Evolutionary conservation across 129 eudicot genomes (phyloP).

Genomic region (Centrapalus pauciflorus): DNA sequence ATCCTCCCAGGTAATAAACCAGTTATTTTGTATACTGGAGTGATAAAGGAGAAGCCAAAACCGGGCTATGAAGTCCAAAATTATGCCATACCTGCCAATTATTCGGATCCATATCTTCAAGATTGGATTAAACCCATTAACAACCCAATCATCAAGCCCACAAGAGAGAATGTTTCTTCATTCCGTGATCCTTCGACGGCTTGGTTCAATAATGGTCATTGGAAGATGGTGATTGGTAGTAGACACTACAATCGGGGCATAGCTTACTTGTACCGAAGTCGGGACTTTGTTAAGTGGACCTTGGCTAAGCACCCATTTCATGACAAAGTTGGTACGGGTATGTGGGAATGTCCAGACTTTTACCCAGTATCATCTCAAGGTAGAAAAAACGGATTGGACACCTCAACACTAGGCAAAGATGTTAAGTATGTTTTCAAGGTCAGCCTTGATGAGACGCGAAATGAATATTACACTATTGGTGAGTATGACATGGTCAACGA

Average conservation of each 20-base stretch:
- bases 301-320: conserved; percentile 53
- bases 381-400: conserved; percentile 40
- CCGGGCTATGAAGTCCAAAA: conserved; percentile 54
- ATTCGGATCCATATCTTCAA: conserved; percentile 59
- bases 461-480: conserved; percentile 69
- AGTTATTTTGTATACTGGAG: conserved; percentile 68
- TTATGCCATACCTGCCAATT: conserved; percentile 61
- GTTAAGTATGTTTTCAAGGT: conserved; percentile 63
- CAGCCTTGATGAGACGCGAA: conserved; percentile 58
- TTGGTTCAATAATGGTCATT: conserved; percentile 53
- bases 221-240: conserved; percentile 58
- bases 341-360: conserved; percentile 91
- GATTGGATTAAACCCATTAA: conserved; percentile 67
- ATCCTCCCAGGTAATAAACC: conserved; percentile 64
- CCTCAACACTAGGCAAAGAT: conserved; percentile 21
- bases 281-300: conserved; percentile 55
- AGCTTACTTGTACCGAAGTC: conserved; percentile 50
- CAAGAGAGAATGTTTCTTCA: conserved; percentile 23
- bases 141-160: conserved; percentile 57
- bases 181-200: conserved; percentile 94
- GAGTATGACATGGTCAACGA: conserved; percentile 36
- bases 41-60: conserved; percentile 19
- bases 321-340: conserved; percentile 38
- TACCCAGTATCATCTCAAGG: conserved; percentile 37
- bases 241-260: conserved; percentile 37